A percentile compares a stretch with the other conserved stretches of the same genome.
These are phyloP conservation scores for Citrus unshiu DNA, from an alignment of 345 rosid species.

Conservation along the genomic window DNA sequence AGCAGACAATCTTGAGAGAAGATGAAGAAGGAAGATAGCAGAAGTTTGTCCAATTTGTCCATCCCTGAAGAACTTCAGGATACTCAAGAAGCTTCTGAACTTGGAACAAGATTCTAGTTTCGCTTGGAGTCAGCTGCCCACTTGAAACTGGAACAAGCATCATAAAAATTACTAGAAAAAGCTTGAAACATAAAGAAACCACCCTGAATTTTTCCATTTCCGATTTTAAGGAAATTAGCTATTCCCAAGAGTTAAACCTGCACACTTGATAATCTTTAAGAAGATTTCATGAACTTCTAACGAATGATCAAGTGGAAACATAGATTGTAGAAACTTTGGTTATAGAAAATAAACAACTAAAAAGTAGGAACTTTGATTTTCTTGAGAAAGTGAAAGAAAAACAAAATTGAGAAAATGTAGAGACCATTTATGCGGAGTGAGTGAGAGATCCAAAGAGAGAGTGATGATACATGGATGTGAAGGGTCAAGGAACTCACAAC, in stretches of 20 bases:
- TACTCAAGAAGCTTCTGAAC: slow-evolving; percentile 63
- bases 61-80: slow-evolving; percentile 63
- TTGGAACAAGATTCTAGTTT: slow-evolving; percentile 51
- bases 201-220: slow-evolving; percentile 26
- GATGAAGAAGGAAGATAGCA: slow-evolving; percentile 61
- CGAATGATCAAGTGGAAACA: neutral
- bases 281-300: neutral
- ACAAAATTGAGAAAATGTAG: neutral
- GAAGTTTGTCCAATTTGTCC: slow-evolving; percentile 76
- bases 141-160: slow-evolving; percentile 32
- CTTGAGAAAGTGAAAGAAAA: slow-evolving; percentile 10
- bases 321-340: neutral
- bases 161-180: slow-evolving; percentile 21
- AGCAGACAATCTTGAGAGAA: slow-evolving; percentile 58
- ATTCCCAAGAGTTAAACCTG: neutral
- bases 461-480: neutral
- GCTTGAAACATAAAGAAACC: slow-evolving; percentile 15
- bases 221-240: neutral
- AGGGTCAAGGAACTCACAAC: too few species aligned
- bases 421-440: neutral
- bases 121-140: slow-evolving; percentile 51
- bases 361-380: neutral
- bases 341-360: neutral
- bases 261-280: neutral
- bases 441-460: neutral